These are phyloP conservation scores for Xylaria sp. DNA, from an alignment of 2,329 filamentous ascomycete genomes.

Conservation along the genomic window DNA sequence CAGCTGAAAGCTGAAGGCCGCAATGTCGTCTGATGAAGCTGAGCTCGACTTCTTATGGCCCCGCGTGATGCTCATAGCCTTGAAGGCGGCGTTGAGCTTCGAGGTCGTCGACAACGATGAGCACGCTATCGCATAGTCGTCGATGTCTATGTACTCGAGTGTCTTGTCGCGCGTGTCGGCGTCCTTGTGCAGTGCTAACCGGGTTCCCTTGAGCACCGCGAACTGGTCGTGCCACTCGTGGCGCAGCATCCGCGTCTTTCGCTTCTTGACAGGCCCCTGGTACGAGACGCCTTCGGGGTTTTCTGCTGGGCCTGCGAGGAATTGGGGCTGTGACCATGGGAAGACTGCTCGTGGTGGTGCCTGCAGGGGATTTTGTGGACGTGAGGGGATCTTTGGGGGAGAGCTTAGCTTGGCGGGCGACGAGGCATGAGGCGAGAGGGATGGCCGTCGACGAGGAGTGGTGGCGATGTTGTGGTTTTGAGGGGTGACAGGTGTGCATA, in stretches of 20 bases:
- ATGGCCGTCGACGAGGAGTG: conserved; percentile 52
- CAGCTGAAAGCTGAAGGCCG: conserved; percentile 86
- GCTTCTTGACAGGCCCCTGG: conserved; percentile 93
- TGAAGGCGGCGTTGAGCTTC: conserved; percentile 89
- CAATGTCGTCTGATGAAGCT: conserved; percentile 61
- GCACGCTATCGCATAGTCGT: conserved; percentile 89
- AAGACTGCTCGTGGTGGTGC: conserved; percentile 66
- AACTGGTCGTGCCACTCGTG: conserved; percentile 95
- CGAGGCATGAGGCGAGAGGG: conserved; percentile 49
- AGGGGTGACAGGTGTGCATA: conserved; percentile 52
- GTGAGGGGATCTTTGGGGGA: conserved; percentile 50
- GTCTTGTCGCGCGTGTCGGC: conserved; percentile 61
- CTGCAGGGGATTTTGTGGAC: conserved; percentile 54
- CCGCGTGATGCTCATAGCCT: conserved; percentile 73
- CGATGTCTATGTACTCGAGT: conserved; percentile 84
- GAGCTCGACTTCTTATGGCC: conserved; percentile 54
- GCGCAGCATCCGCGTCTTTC: conserved; percentile 86
- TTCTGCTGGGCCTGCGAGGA: conserved; percentile 44
- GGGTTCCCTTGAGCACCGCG: conserved; percentile 82
- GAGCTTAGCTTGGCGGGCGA: conserved; percentile 38
- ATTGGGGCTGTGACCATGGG: conserved; percentile 64
- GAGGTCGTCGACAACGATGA: conserved; percentile 77
- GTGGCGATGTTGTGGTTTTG: conserved; percentile 34
- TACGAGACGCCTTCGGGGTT: conserved; percentile 69
- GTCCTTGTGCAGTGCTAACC: conserved; percentile 80